These are phyloP conservation scores for Yueomyces sp. DNA, from an alignment of 1,139 yeast species.

Conservation along the genomic window DNA sequence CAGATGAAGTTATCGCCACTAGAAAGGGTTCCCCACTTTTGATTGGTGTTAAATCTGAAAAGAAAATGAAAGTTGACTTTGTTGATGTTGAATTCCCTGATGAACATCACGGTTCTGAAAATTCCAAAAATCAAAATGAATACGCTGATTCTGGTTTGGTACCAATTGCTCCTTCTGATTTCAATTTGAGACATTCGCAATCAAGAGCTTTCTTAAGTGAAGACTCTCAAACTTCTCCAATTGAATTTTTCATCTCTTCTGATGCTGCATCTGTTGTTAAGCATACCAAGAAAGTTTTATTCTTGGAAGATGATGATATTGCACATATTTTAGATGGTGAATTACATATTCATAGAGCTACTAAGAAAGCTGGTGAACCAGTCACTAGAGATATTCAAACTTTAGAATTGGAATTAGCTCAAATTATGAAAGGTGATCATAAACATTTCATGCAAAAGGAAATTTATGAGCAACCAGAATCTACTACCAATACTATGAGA, in stretches of 20 bases:
- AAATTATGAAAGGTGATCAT: conserved; percentile 96
- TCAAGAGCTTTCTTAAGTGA: conserved; percentile 87
- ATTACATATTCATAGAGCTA: conserved; percentile 93
- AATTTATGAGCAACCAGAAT: conserved; percentile 96
- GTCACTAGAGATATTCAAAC: conserved; percentile 94
- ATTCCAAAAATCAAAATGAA: conserved; percentile 3
- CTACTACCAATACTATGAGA: conserved; percentile 97
- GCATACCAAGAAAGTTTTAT: conserved; percentile 93
- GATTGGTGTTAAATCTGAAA: conserved; percentile 93
- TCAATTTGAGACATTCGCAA: conserved; percentile 68
- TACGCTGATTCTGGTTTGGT: conserved; percentile 17
- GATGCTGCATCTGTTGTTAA: conserved; percentile 97
- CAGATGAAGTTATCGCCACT: conserved; percentile 92
- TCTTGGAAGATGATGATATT: conserved; percentile 95
- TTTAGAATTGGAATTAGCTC: conserved; percentile 90
- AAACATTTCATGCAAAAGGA: conserved; percentile 98
- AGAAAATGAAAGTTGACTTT: conserved; percentile 90
- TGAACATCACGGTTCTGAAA: conserved; percentile 22
- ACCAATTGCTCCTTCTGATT: conserved; percentile 36
- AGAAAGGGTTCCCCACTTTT: conserved; percentile 96
- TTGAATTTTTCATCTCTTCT: conserved; percentile 90
- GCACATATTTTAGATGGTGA: conserved; percentile 98
- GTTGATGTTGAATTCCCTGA: conserved; percentile 97
- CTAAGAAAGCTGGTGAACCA: conserved; percentile 81
- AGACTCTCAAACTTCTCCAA: conserved; percentile 86